phyloP scores from a whole-genome alignment of 148 eudicot species.

The Pharnaceum exiguum region DNA sequence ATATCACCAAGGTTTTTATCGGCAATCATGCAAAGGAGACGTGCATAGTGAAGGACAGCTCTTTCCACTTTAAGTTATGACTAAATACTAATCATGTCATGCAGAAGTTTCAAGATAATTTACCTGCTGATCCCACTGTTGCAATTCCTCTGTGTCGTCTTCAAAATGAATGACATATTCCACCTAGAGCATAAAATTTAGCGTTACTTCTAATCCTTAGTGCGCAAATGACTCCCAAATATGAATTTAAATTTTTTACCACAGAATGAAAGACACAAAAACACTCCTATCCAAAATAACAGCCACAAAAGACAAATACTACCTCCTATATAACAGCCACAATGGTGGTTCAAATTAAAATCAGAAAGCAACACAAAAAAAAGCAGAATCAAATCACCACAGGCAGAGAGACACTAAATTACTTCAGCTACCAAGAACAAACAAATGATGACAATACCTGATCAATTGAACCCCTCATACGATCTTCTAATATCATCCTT shows the following conservation, averaged over 20 bases:
- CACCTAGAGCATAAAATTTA: constrained; percentile 41
- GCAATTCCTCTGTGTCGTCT: constrained; percentile 94
- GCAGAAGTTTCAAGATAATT: neutral
- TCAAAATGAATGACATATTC: constrained; percentile 98
- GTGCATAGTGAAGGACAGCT: no score
- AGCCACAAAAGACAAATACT: no score
- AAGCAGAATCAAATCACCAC: neutral
- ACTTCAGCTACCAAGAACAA: neutral
- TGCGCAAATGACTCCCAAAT: neutral
- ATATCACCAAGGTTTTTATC: no score
- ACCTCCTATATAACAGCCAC: no score
- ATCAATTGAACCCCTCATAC: constrained; percentile 98
- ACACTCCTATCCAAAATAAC: no score
- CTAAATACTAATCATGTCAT: neutral
- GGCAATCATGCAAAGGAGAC: no score
- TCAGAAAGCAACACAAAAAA: neutral
- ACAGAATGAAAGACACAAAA: neutral
- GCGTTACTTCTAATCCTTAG: neutral
- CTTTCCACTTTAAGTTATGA: no score
- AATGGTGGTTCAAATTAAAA: no score
- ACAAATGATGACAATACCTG: constrained; percentile 48
- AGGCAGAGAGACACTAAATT: neutral
- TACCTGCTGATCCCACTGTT: constrained; percentile 99
- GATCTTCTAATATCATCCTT: constrained; percentile 90
- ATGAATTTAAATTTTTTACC: neutral